phyloP scores from a whole-genome alignment of 23 red algal genomes.

The Gracilaria gracilis region DNA sequence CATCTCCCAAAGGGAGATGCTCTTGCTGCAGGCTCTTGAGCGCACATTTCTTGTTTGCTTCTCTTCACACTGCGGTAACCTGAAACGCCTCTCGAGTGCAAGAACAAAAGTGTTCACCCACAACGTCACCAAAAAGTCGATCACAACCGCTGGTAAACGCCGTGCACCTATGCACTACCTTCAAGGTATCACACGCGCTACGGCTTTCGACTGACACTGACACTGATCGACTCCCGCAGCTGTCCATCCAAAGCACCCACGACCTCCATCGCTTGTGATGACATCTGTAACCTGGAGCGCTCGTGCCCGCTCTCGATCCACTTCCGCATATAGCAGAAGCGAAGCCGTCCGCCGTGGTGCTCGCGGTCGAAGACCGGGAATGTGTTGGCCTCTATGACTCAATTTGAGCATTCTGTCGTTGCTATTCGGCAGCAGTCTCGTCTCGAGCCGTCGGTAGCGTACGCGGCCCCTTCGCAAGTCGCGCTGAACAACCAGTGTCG shows the following conservation, averaged over 20 bases:
- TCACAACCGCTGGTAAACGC: background rate
- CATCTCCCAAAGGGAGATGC: too few species aligned
- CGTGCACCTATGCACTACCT: background rate
- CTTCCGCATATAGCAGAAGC: background rate
- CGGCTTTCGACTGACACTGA: background rate
- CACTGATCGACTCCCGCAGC: background rate
- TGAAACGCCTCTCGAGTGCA: background rate
- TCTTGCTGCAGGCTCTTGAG: too few species aligned
- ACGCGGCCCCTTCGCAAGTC: too few species aligned
- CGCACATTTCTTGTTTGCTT: background rate
- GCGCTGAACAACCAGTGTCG: too few species aligned
- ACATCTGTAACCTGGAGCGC: background rate
- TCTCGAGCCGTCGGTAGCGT: too few species aligned
- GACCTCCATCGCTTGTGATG: background rate
- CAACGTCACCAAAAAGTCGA: background rate
- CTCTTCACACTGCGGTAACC: background rate
- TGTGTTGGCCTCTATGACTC: background rate
- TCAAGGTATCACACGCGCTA: background rate
- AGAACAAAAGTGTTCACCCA: background rate
- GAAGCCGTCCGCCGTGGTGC: background rate
- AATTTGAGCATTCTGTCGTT: too few species aligned
- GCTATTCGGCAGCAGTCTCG: too few species aligned
- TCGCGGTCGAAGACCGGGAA: background rate
- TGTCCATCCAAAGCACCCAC: background rate
- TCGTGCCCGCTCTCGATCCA: background rate